Percentiles rank a stretch among this genome's conserved stretches.
Evolutionary conservation across 75 land plant genomes (phyloP).

Genomic region (Sequoia sempervirens): DNA sequence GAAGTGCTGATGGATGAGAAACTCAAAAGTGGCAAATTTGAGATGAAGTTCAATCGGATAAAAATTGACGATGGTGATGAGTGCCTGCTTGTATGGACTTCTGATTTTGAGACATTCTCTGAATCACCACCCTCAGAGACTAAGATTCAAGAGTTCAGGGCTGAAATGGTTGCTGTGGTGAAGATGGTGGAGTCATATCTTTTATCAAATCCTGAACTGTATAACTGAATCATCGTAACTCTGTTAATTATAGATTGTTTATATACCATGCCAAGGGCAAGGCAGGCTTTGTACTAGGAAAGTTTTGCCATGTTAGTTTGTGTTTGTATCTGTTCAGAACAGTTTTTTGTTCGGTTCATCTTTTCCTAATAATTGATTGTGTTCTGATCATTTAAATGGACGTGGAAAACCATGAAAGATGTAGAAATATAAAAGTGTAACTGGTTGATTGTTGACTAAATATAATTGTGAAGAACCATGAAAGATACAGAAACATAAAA

Average conservation of each 20-base stretch:
- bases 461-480: too few relatives aligned
- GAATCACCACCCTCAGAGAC: constrained; percentile 15
- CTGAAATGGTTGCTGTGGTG: constrained; percentile 9
- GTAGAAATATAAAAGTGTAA: background rate
- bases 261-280: background rate
- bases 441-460: background rate
- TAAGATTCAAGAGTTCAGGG: constrained; percentile 20
- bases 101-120: background rate
- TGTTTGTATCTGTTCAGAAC: background rate
- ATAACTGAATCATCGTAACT: background rate
- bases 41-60: constrained; percentile 6
- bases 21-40: background rate
- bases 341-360: background rate
- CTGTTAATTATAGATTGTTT: background rate
- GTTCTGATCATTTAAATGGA: background rate
- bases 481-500: too few relatives aligned
- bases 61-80: constrained; percentile 3
- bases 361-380: background rate
- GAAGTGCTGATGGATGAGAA: constrained; percentile 1
- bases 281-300: background rate
- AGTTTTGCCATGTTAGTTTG: background rate
- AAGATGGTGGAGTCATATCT: constrained; percentile 38
- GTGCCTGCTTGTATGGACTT: constrained; percentile 1
- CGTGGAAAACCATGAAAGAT: background rate
- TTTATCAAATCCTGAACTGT: constrained; percentile 26